A percentile compares a stretch with the other conserved stretches of the same genome.
Conservation (phyloP, 306 rosid genomes). For the Gynostemma pentaphyllum region DNA sequence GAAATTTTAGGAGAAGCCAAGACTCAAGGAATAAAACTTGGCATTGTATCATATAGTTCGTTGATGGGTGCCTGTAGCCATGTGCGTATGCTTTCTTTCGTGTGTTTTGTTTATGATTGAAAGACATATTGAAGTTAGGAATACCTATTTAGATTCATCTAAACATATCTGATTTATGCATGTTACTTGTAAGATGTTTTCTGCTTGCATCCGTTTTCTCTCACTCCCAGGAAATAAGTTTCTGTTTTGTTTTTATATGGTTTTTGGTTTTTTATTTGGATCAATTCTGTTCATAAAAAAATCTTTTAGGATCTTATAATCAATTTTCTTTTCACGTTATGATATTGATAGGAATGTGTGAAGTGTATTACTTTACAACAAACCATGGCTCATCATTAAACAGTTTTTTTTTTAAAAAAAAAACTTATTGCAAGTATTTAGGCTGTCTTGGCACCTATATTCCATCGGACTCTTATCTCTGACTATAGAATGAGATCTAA, state of each 20-base stretch:
- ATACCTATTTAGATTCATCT: not conserved
- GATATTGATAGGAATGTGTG: not conserved
- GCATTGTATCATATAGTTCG: conserved; percentile 72
- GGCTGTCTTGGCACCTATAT: not conserved
- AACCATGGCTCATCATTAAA: not conserved
- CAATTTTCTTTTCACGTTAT: not conserved
- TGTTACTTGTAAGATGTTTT: not conserved
- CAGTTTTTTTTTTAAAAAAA: not conserved
- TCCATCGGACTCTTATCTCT: not conserved
- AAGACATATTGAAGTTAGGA: not conserved
- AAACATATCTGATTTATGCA: not conserved
- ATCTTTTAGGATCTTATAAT: not conserved
- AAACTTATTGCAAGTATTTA: not conserved
- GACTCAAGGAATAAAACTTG: conserved; percentile 43
- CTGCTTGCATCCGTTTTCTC: not conserved
- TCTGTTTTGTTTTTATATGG: not conserved
- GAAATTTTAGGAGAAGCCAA: conserved; percentile 54
- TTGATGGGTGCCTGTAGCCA: conserved; percentile 99
- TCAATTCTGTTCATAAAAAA: not conserved
- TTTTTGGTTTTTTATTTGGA: not conserved
- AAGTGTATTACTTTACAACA: conserved; percentile 2
- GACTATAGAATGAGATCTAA: not conserved
- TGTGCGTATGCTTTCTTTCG: conserved; percentile 33
- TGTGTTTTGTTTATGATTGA: not conserved
- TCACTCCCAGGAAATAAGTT: not conserved